Evolutionary conservation across 2,329 filamentous ascomycete genomes (phyloP).

Genomic region (Endothia cerciana): DNA sequence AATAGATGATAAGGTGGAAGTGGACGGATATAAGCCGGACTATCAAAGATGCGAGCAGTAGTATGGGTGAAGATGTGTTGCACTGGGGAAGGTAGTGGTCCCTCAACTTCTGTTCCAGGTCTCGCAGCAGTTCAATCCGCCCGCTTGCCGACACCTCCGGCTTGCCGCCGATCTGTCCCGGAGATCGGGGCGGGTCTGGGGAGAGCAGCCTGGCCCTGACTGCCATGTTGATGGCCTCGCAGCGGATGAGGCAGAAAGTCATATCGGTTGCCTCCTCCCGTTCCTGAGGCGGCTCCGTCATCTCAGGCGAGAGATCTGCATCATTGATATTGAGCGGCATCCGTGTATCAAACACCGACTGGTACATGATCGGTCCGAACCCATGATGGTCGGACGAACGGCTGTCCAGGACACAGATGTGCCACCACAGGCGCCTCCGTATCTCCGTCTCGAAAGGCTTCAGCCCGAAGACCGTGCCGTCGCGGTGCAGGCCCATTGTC

Average conservation of each 20-base stretch:
- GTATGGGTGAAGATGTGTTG: constrained; percentile 15
- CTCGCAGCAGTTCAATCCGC: constrained; percentile 10
- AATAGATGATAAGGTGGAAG: constrained; percentile 24
- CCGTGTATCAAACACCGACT: constrained; percentile 49
- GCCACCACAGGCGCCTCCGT: constrained; percentile 62
- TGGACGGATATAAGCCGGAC: constrained; percentile 18
- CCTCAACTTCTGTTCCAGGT: constrained; percentile 11
- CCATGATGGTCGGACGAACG: constrained; percentile 58
- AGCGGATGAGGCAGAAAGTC: constrained; percentile 44
- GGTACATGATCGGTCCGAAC: constrained; percentile 46
- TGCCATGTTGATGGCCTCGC: constrained; percentile 38
- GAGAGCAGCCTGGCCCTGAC: constrained; percentile 16
- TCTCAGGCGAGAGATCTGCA: constrained; percentile 47
- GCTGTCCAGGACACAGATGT: constrained; percentile 58
- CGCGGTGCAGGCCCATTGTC: constrained; percentile 54
- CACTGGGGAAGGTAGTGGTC: constrained; percentile 14
- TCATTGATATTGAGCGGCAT: constrained; percentile 59
- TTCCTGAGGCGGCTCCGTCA: constrained; percentile 48
- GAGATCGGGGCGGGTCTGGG: background rate
- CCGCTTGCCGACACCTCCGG: background rate
- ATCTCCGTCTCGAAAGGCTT: constrained; percentile 62
- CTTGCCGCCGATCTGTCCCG: background rate
- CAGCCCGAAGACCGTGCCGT: constrained; percentile 50
- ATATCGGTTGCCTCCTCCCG: constrained; percentile 56
- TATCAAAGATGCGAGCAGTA: constrained; percentile 2